These are phyloP conservation scores for Aspergillus felis DNA, from an alignment of 2,329 filamentous ascomycete genomes.

Conservation along the genomic window DNA sequence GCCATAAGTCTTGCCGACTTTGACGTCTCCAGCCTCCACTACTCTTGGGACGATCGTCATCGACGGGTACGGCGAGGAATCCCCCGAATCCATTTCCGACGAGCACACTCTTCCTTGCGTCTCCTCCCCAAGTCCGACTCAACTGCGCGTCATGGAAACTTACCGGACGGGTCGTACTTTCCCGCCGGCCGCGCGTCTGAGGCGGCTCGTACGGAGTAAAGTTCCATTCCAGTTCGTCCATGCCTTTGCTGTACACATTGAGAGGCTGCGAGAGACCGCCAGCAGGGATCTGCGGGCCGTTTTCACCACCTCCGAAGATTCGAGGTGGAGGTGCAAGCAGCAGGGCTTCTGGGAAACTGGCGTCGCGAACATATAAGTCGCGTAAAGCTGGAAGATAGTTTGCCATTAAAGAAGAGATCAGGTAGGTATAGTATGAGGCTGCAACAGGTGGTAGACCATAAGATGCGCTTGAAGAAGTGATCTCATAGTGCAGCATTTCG, in stretches of 20 bases:
- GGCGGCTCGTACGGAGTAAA: slow-evolving; percentile 58
- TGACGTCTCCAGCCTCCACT: slow-evolving; percentile 30
- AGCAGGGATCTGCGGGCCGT: slow-evolving; percentile 19
- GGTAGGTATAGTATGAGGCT: slow-evolving; percentile 74
- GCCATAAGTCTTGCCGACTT: slow-evolving; percentile 38
- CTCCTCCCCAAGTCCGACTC: slow-evolving; percentile 57
- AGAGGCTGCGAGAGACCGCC: slow-evolving; percentile 53
- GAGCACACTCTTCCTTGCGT: slow-evolving; percentile 58
- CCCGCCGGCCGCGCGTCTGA: slow-evolving; percentile 30
- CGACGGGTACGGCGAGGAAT: slow-evolving; percentile 60
- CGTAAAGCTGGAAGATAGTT: slow-evolving; percentile 69
- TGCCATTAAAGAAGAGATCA: slow-evolving; percentile 75
- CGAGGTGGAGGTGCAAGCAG: slow-evolving; percentile 64
- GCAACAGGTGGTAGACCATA: slow-evolving; percentile 52
- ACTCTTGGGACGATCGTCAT: slow-evolving; percentile 41
- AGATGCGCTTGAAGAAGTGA: slow-evolving; percentile 57
- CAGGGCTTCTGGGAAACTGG: slow-evolving; percentile 75
- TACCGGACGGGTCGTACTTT: slow-evolving; percentile 43
- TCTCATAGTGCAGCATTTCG: slow-evolving; percentile 74
- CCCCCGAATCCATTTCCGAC: slow-evolving; percentile 66
- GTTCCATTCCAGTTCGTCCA: slow-evolving; percentile 65
- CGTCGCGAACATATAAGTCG: slow-evolving; percentile 80
- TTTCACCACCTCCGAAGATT: slow-evolving; percentile 44
- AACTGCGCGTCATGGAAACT: slow-evolving; percentile 43
- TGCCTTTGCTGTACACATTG: slow-evolving; percentile 63